Evolutionary conservation across 2,329 filamentous ascomycete species (phyloP), one percentile per base, ranked within the genome.

Genomic region (Pseudogymnoascus sp.): DNA sequence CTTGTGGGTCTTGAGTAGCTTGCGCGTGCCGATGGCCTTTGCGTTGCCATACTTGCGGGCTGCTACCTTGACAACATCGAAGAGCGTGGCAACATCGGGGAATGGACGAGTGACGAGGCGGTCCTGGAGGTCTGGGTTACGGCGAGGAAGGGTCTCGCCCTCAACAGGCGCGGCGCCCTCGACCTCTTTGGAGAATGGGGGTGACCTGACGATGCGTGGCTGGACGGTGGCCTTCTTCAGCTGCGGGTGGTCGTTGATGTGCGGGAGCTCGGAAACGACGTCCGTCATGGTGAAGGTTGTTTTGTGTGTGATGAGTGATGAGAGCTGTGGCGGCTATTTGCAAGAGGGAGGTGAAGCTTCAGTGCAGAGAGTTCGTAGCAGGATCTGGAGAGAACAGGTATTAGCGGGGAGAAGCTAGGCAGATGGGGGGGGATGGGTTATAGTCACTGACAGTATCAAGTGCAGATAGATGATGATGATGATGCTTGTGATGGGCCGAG

Each of bases 1-100:
- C 69, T 87, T 82, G 75, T 95, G 90, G 37, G 86, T 88, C 75
- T 88, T 84, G 76, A 96, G 77, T 65, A 95, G 82, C 74, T 84
- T 87, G 67, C 91, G 87, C 69, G 84, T 86, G 66, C 89, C 91
- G 68, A 90, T 77, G 64, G 82, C 83, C 74, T 86, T 86, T 63
- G 81, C 78, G 70, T 88, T 86, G 69, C 86, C 86, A 72, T 80
- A 88, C 72, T 86, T 83, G 63, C 79, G 82, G 59, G 88, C 87
- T 65, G 86, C 85, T 67, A 83, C 82, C 70, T 82, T 83, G 70
- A 96, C 80, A 69, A 93, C 85, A 72, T 96, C 91, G 77, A 86
- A 92, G 68, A 88, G 80, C 65, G 91, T 96, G 43, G 80, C 79
- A 72, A 93, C 82, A 69, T 70, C 84, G 34, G 83, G 79, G 21